Evolutionary conservation across 2,329 filamentous ascomycete genomes (phyloP).

Genomic region (Ascochyta rabiei): DNA sequence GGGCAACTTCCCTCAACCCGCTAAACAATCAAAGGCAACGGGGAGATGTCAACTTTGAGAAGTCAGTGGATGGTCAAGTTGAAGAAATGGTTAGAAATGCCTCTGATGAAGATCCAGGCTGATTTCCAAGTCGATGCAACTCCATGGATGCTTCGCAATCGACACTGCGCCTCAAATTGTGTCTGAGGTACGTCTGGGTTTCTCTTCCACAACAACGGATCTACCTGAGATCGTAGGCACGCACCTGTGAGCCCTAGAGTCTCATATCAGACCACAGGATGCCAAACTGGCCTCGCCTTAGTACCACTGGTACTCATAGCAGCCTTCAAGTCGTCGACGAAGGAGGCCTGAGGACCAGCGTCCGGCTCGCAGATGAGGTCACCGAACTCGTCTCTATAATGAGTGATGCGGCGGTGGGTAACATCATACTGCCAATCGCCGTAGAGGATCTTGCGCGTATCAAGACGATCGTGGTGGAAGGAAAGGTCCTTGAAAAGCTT

Average conservation of each 20-base stretch:
- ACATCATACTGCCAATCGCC: slow-evolving; percentile 29
- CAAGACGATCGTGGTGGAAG: slow-evolving; percentile 14
- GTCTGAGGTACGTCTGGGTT: neutral
- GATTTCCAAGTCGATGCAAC: neutral
- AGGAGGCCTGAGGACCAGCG: slow-evolving; percentile 22
- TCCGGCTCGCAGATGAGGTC: slow-evolving; percentile 11
- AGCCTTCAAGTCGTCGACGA: slow-evolving; percentile 20
- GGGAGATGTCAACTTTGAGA: neutral
- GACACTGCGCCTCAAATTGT: no score
- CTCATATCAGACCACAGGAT: neutral
- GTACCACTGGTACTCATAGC: slow-evolving; percentile 7
- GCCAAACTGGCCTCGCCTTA: neutral
- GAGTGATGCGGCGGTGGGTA: slow-evolving; percentile 16
- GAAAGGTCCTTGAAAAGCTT: slow-evolving; percentile 19
- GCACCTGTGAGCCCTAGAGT: neutral
- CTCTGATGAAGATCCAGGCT: neutral
- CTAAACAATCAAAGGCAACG: neutral
- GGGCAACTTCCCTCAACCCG: neutral
- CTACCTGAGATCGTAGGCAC: neutral
- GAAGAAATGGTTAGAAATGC: neutral
- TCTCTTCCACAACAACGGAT: neutral
- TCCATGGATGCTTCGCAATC: neutral
- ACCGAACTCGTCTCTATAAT: slow-evolving; percentile 24
- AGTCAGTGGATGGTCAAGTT: neutral
- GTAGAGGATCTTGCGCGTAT: slow-evolving; percentile 23